phyloP scores from a whole-genome alignment of 139 green algal species.

The Volvox reticuliferus region DNA sequence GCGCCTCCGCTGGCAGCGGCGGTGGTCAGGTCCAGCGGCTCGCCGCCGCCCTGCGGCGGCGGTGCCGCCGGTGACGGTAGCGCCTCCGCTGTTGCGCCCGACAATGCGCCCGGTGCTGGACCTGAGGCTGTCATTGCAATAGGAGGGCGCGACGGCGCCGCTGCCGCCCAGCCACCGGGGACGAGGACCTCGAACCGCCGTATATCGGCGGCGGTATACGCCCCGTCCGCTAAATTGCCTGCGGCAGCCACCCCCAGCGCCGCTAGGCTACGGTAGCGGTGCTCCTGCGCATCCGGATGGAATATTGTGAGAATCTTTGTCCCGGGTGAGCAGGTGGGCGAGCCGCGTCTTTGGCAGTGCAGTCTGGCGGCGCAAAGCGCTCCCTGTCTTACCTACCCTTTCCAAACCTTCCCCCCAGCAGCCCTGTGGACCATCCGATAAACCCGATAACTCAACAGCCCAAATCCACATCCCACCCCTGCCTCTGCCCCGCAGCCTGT shows the following conservation, averaged over 20 bases:
- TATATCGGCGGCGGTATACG: constrained; percentile 66
- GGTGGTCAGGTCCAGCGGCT: not conserved
- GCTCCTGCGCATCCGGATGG: constrained; percentile 20
- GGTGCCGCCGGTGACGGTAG: not conserved
- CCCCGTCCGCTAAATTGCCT: constrained; percentile 57
- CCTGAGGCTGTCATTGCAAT: not conserved
- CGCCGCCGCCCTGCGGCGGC: not conserved
- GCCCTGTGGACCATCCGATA: too few relatives aligned
- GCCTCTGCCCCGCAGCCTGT: too few relatives aligned
- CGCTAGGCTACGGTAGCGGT: constrained; percentile 69
- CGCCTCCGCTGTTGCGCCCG: not conserved
- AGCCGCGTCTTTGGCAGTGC: too few relatives aligned
- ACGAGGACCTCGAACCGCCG: constrained; percentile 63
- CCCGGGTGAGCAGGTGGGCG: too few relatives aligned
- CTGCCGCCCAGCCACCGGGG: constrained; percentile 26
- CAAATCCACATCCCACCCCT: too few relatives aligned
- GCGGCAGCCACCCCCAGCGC: constrained; percentile 80
- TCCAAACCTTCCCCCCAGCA: too few relatives aligned
- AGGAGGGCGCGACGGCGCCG: not conserved
- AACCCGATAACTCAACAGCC: too few relatives aligned
- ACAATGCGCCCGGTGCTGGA: not conserved
- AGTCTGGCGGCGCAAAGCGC: too few relatives aligned
- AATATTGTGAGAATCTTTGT: too few relatives aligned
- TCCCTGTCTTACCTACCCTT: too few relatives aligned
- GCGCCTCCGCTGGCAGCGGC: constrained; percentile 3